Evolutionary conservation across 495 filamentous ascomycete species (phyloP), one percentile per base, ranked within the genome.

Genomic region (Annulohypoxylon nitens): DNA sequence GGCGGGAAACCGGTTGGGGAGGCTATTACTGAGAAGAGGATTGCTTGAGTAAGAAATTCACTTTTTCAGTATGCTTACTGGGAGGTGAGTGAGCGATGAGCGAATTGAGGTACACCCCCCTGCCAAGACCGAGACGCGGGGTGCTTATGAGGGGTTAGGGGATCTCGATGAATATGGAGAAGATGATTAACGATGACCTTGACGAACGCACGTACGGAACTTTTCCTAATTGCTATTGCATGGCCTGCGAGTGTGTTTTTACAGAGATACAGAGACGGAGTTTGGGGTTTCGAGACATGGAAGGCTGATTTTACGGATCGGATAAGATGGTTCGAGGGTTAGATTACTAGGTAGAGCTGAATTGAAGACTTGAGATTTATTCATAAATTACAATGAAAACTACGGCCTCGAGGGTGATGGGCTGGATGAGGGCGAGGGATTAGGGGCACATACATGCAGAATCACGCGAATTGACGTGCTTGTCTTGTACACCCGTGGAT

Each of bases 21-120:
- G 76, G 75, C 84, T 57, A 84, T 86, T 64, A 67, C 76, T 10
- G 84, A 86, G 79, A 79, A 74, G 75, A 80, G 84, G 73, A 61
- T 70, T 20, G 69, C 73, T 50, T 75, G 45, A 69, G 36, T 12
- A 3, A n/a, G 14, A 1, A 16, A 14, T 5, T 50, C 30, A 1
- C 30, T 30, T 6, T 30, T 30, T 0, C 20, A 23, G 20, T 23
- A n/a, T n/a, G 18, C 16, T 50, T 47, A 47, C 7, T 47, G 7
- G 47, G 20, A 25, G 47, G 16, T 9, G 7, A 20, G 14, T 50
- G 18, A 20, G 37, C 8, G 37, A 41, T 45, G 16, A 16, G 16
- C 4, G 16, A 47, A 20, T 47, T 18, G 43, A 47, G 43, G 4
- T 12, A 45, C 41, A 39, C 30, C 16, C 30, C 16, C 60, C 18